phyloP scores from a whole-genome alignment of 2,329 filamentous ascomycete genomes.

The Diaporthe ampelina region DNA sequence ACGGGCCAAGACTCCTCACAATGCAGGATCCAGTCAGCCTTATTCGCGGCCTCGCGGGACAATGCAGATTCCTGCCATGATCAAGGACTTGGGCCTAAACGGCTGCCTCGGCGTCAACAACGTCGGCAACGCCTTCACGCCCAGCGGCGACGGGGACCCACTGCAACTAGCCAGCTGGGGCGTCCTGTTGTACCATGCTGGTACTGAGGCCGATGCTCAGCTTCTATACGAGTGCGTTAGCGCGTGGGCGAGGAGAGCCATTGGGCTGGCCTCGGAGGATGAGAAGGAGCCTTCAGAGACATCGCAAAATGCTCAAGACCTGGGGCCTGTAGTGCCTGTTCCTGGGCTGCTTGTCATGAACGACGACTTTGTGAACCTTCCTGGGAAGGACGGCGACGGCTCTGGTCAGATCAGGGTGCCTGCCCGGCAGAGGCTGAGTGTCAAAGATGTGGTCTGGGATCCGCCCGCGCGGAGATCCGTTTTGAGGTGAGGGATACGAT shows the following conservation, averaged over 20 bases:
- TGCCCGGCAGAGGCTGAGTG: conserved; percentile 48
- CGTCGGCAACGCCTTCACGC: conserved; percentile 81
- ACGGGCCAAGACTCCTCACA: conserved; percentile 48
- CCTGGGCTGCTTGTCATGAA: conserved; percentile 50
- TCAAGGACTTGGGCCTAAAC: conserved; percentile 69
- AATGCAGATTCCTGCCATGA: conserved; percentile 71
- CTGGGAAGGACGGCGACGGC: conserved; percentile 29
- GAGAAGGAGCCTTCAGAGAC: not conserved
- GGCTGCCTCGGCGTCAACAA: conserved; percentile 78
- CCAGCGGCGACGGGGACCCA: conserved; percentile 77
- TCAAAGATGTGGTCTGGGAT: conserved; percentile 57
- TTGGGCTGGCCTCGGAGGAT: conserved; percentile 46
- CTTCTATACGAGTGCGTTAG: conserved; percentile 64
- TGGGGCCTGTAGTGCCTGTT: conserved; percentile 4
- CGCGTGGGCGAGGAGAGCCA: conserved; percentile 52
- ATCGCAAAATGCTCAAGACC: not conserved
- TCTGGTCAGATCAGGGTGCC: conserved; percentile 38
- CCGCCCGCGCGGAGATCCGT: conserved; percentile 50
- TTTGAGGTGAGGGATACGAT: conserved; percentile 27
- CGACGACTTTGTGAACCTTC: conserved; percentile 43
- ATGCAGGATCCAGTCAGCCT: not conserved
- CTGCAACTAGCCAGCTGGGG: conserved; percentile 72
- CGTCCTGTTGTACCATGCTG: conserved; percentile 77
- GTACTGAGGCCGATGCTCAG: conserved; percentile 70
- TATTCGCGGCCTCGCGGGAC: conserved; percentile 67